Base-by-base conservation (phyloP, 495 filamentous ascomycete species). In the Neurospora cerealis region DNA sequence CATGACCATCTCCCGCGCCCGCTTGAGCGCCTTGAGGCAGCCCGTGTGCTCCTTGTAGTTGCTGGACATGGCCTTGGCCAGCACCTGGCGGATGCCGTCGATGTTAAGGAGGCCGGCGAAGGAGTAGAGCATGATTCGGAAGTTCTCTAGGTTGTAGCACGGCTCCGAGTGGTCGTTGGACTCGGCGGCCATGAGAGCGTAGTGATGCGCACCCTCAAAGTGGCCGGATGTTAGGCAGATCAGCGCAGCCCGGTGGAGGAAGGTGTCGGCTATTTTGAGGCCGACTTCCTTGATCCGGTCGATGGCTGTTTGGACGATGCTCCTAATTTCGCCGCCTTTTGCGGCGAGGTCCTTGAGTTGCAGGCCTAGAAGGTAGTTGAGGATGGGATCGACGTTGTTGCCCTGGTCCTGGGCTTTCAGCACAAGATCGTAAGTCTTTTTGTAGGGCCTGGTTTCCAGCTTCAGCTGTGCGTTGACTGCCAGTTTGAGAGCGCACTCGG, bases 401-500 rank as follows among this genome's bases (percentile, higher is more conserved):
- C 84, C 83, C 24, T 78, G 42, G 13, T 70, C 17, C 36, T 84
- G 75, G 0, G 82, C 82, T 13, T 69, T 69, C 10, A 74, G 76
- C 2, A 88, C 79, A 13, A 87, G 74, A 28, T 41, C 34, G 19
- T 81, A 78, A 4, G 83, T 78, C 34, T 70, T 73, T 21, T 71
- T 54, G 38, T 74, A 54, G 17, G 77, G 74, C 24, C 69, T 40
- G 2, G 72, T 42, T 4, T 76, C 62, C n/a, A 72, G 71, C 34
- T 73, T 72, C 71, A 86, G 73, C 10, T 79, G 76, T 15, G 86
- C 86, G 28, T 79, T 75, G 21, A 87, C 79, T 24, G 84, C 85
- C 10, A 86, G 71, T 11, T 77, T 77, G 4, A 86, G 77, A 70
- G 81, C 81, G 10, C 78, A 75, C 5, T 62, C 32, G 17, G 75